Evolutionary conservation across 1,284 basidiomycete species (phyloP), one percentile per base, ranked within the genome.

Genomic region (Naganishia sp.): DNA sequence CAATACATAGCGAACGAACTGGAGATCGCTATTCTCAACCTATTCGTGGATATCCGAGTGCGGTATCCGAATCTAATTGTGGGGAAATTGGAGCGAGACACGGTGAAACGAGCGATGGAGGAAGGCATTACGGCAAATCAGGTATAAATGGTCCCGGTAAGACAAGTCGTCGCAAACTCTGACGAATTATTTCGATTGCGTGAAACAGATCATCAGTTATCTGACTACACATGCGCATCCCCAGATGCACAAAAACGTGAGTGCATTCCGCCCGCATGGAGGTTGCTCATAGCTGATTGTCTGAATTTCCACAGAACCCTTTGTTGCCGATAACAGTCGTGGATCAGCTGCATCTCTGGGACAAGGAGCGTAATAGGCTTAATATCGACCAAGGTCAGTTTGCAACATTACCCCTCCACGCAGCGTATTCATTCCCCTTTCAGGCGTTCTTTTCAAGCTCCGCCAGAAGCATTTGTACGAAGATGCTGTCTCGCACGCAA

Each of bases 301-400:
- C 50, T 49, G 50, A 50, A 56, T 53, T 55, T 43, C 15, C 60
- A 53, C 74, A 93, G 89, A 91, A 91, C 75, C 92, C 93, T 6
- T 82, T 96, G 6, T 83, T 97, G 16, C 94, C 94, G 33, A 91
- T 95, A 45, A 97, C 95, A 0, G 94, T 98, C 0, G 94, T 97
- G 73, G 96, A 99, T 81, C 96, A 99, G 81, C 91, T 99, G 71
- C 87, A 96, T 61, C 83, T 99, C 18, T 99, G 96, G 95, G 95
- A 99, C 79, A 83, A 94, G 61, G 96, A 99, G 81, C 88, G 90
- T 79, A 94, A 98, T 78, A 86, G 96, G 57, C 83, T 99, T 2
- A 88, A 90, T 72, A 88, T 89, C 36, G 84, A 89, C 76, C 90
- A 94, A 83, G 90, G 92, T 92, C 74, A 57, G 78, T 73, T 43